phyloP scores from a whole-genome alignment of 306 rosid genomes.

The Quercus dentata region DNA sequence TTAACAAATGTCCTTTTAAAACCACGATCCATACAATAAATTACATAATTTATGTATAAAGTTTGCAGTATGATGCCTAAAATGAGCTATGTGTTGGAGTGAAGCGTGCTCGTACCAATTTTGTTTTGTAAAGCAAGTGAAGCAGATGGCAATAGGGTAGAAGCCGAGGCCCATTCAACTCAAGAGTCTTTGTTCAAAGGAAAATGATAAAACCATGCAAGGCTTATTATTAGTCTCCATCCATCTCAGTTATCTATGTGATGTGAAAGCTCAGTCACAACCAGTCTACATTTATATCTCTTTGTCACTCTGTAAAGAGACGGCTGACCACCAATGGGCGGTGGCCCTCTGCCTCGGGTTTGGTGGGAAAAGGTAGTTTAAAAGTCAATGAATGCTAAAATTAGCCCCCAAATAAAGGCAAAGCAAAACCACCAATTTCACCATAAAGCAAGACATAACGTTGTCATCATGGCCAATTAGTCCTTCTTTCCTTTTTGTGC shows the following conservation, averaged over 20 bases:
- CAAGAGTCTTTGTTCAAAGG: no score
- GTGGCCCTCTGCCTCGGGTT: conserved; percentile 5
- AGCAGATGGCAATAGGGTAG: neutral
- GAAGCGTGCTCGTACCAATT: no score
- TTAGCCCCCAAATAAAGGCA: conserved; percentile 13
- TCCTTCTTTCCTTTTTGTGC: conserved; percentile 17
- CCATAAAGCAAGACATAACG: conserved; percentile 13
- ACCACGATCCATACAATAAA: no score
- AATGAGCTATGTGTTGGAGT: no score
- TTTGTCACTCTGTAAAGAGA: neutral
- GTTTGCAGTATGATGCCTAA: no score
- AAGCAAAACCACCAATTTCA: conserved; percentile 11
- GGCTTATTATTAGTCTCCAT: neutral
- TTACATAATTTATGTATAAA: no score
- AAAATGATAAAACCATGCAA: no score
- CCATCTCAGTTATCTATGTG: conserved; percentile 17
- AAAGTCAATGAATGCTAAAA: conserved; percentile 19
- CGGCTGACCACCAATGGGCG: neutral
- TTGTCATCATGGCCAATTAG: conserved; percentile 13
- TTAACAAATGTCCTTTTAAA: no score
- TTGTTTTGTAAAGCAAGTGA: neutral
- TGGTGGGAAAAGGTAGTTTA: neutral
- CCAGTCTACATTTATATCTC: conserved; percentile 4
- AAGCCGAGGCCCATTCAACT: neutral
- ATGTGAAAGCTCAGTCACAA: conserved; percentile 30